Evolutionary conservation across 176 grass and related monocot species (phyloP).

Genomic region (Alopecurus myosuroides): DNA sequence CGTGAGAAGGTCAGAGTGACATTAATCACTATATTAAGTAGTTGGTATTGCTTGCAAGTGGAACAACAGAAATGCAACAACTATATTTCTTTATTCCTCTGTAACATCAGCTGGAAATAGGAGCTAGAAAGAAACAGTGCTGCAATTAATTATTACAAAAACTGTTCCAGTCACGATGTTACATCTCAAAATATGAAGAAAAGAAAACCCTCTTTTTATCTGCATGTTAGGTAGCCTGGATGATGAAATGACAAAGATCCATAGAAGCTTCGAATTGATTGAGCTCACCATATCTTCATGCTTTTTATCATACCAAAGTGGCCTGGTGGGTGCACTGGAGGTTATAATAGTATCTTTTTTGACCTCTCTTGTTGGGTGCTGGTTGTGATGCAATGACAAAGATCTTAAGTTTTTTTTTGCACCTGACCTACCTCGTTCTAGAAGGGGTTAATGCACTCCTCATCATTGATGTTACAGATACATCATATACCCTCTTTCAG

Average conservation of each 20-base stretch:
- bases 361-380: conserved; percentile 41
- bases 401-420: conserved; percentile 24
- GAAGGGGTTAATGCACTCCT: conserved; percentile 37
- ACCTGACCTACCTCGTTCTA: conserved; percentile 50
- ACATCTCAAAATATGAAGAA: conserved; percentile 14
- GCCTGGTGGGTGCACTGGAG: conserved; percentile 40
- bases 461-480: conserved; percentile 40
- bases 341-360: conserved; percentile 32
- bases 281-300: conserved; percentile 28
- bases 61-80: conserved; percentile 30
- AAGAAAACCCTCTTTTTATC: conserved; percentile 18
- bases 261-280: conserved; percentile 44
- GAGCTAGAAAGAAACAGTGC: conserved; percentile 24
- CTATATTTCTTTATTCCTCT: conserved; percentile 9
- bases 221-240: conserved; percentile 47
- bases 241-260: conserved; percentile 48
- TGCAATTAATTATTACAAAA: conserved; percentile 19
- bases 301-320: conserved; percentile 28
- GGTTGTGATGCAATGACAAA: conserved; percentile 43
- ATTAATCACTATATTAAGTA: conserved; percentile 26
- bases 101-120: conserved; percentile 7
- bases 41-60: conserved; percentile 29
- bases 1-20: conserved; percentile 8
- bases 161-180: conserved; percentile 22
- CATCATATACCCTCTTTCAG: conserved; percentile 43